Percentiles rank a stretch among this genome's conserved stretches.
These are phyloP conservation scores for Mycena amicta DNA, from an alignment of 768 basidiomycete genomes.

Conservation along the genomic window DNA sequence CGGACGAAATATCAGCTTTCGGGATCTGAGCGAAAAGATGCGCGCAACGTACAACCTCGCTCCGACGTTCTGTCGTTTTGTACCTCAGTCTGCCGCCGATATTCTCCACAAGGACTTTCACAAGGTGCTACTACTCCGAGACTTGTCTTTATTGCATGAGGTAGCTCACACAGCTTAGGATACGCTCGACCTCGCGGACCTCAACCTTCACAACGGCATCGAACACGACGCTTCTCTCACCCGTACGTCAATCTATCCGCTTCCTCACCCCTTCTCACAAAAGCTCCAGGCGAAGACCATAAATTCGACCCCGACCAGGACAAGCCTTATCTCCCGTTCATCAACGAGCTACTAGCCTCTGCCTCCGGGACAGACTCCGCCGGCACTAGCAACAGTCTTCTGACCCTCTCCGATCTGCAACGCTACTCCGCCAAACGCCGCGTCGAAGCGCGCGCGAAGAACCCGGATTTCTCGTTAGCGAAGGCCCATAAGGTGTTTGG, in stretches of 20 bases:
- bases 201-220: constrained; percentile 75
- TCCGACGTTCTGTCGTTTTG: constrained; percentile 66
- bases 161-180: too few relatives aligned
- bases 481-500: constrained; percentile 63
- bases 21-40: constrained; percentile 44
- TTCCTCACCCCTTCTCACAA: constrained; percentile 8
- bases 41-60: constrained; percentile 70
- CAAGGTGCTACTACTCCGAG: too few relatives aligned
- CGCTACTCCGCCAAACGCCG: constrained; percentile 62
- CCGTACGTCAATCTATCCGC: constrained; percentile 45
- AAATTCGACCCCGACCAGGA: constrained; percentile 53
- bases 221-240: constrained; percentile 70
- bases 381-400: constrained; percentile 44
- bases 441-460: constrained; percentile 51
- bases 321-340: constrained; percentile 47
- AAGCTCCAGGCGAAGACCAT: constrained; percentile 57
- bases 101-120: constrained; percentile 59
- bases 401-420: constrained; percentile 64
- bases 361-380: constrained; percentile 61
- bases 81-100: constrained; percentile 60
- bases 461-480: constrained; percentile 57
- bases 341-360: constrained; percentile 57
- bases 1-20: constrained; percentile 71
- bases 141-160: too few relatives aligned
- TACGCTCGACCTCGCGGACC: constrained; percentile 64